Conservation (phyloP, 192 early-diverging fungal genomes). For the Lobulomyces angularis region DNA sequence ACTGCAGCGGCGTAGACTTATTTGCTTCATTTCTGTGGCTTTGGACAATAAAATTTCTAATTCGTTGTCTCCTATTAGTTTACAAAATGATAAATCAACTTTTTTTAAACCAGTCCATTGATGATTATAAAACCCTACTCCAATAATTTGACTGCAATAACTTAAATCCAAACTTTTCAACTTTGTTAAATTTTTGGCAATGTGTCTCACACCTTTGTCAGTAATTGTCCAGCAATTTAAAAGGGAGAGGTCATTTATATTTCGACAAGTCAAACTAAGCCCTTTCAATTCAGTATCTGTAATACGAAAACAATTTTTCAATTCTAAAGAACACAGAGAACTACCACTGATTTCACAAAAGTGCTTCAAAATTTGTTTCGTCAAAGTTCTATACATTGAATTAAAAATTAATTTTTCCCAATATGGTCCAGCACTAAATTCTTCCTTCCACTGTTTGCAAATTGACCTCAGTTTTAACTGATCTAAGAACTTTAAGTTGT, state of each 20-base stretch:
- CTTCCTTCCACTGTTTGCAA: slow-evolving; percentile 17
- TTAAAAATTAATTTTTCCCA: slow-evolving; percentile 23
- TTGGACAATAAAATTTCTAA: slow-evolving; percentile 28
- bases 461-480: slow-evolving; percentile 12
- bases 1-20: slow-evolving; percentile 27
- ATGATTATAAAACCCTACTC: slow-evolving; percentile 27
- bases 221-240: slow-evolving; percentile 44
- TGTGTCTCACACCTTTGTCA: slow-evolving; percentile 23
- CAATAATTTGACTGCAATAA: slow-evolving; percentile 38
- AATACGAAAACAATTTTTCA: slow-evolving; percentile 28
- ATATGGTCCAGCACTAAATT: slow-evolving; percentile 14
- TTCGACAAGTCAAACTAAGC: slow-evolving; percentile 23
- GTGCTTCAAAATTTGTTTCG: slow-evolving; percentile 3
- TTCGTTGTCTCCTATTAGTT: slow-evolving; percentile 30
- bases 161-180: slow-evolving; percentile 25
- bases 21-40: slow-evolving; percentile 20
- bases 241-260: slow-evolving; percentile 17
- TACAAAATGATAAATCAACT: slow-evolving; percentile 37
- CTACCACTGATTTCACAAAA: slow-evolving; percentile 11
- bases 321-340: slow-evolving; percentile 13
- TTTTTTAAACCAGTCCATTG: slow-evolving; percentile 15
- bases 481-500: too few relatives aligned
- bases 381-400: slow-evolving; percentile 14
- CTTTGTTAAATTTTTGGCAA: slow-evolving; percentile 12
- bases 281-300: slow-evolving; percentile 20